Conservation (phyloP, 805 yeast genomes). For the Candida koratica region DNA sequence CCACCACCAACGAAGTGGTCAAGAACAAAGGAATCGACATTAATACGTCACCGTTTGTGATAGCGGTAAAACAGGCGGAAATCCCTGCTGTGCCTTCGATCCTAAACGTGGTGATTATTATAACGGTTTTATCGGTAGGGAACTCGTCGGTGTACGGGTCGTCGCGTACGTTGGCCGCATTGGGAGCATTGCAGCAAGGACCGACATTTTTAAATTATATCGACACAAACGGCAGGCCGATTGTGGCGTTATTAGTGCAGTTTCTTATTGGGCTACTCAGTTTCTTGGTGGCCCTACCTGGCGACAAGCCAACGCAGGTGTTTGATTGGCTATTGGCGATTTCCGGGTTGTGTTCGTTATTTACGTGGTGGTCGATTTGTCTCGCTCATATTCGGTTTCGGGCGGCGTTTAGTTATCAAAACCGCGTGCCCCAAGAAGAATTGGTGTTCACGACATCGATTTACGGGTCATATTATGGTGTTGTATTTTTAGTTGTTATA, state of each 20-base stretch:
- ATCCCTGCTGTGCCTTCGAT: conserved; percentile 31
- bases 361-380: conserved; percentile 30
- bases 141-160: conserved; percentile 35
- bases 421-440: conserved; percentile 26
- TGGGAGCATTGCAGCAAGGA: conserved; percentile 30
- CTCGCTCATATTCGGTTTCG: conserved; percentile 30
- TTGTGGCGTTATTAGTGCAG: conserved; percentile 25
- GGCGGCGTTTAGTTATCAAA: conserved; percentile 20
- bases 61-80: conserved; percentile 31
- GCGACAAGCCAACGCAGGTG: conserved; percentile 28
- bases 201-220: conserved; percentile 26
- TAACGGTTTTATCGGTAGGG: conserved; percentile 33
- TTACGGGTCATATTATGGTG: conserved; percentile 32
- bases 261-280: conserved; percentile 26
- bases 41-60: conserved; percentile 36
- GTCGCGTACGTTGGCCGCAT: conserved; percentile 29
- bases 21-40: conserved; percentile 20
- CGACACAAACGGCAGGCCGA: conserved; percentile 30
- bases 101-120: conserved; percentile 31
- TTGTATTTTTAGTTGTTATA: conserved; percentile 23
- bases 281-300: conserved; percentile 27
- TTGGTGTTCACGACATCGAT: conserved; percentile 26
- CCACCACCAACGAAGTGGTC: conserved; percentile 12
- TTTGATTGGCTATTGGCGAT: conserved; percentile 31
- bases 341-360: conserved; percentile 27